These are phyloP conservation scores for Pyrenochaeta sp. DNA, from an alignment of 2,329 filamentous ascomycete species.

Conservation along the genomic window DNA sequence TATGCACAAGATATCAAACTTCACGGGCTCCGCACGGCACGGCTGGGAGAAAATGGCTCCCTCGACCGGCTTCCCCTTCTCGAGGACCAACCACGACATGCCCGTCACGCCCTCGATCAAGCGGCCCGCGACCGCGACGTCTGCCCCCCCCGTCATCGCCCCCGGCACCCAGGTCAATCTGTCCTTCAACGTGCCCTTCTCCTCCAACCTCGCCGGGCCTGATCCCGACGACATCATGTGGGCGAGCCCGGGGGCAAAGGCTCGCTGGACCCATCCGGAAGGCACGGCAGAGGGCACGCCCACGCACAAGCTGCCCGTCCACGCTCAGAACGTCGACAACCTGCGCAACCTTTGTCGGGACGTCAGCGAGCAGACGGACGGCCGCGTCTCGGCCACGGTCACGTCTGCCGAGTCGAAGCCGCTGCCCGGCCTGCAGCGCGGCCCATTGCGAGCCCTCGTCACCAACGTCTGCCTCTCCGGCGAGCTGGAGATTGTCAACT, in stretches of 20 bases:
- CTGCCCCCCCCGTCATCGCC: slow-evolving; percentile 68
- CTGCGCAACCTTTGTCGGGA: slow-evolving; percentile 82
- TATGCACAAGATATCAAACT: slow-evolving; percentile 75
- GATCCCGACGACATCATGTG: slow-evolving; percentile 95
- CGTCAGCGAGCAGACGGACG: slow-evolving; percentile 70
- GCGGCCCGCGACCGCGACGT: slow-evolving; percentile 59
- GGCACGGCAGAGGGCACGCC: slow-evolving; percentile 84
- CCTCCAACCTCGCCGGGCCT: slow-evolving; percentile 88
- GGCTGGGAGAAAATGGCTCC: slow-evolving; percentile 73
- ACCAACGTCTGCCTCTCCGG: slow-evolving; percentile 93
- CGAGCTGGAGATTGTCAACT: slow-evolving; percentile 84
- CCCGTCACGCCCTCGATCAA: slow-evolving; percentile 61
- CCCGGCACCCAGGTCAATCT: slow-evolving; percentile 84
- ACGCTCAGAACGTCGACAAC: slow-evolving; percentile 83
- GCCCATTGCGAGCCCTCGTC: slow-evolving; percentile 58
- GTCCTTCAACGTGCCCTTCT: slow-evolving; percentile 97
- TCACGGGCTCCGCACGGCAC: slow-evolving; percentile 70
- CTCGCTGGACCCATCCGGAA: slow-evolving; percentile 92
- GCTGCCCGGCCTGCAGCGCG: slow-evolving; percentile 59
- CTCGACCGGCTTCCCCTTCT: slow-evolving; percentile 67
- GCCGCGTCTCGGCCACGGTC: slow-evolving; percentile 80
- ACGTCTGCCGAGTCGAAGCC: slow-evolving; percentile 79
- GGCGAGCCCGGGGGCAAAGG: slow-evolving; percentile 84
- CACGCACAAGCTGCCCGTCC: slow-evolving; percentile 89
- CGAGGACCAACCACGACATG: slow-evolving; percentile 65